A percentile compares a stretch with the other conserved stretches of the same genome.
Evolutionary conservation across 805 yeast species (phyloP).

Genomic region (Clavispora fructus): DNA sequence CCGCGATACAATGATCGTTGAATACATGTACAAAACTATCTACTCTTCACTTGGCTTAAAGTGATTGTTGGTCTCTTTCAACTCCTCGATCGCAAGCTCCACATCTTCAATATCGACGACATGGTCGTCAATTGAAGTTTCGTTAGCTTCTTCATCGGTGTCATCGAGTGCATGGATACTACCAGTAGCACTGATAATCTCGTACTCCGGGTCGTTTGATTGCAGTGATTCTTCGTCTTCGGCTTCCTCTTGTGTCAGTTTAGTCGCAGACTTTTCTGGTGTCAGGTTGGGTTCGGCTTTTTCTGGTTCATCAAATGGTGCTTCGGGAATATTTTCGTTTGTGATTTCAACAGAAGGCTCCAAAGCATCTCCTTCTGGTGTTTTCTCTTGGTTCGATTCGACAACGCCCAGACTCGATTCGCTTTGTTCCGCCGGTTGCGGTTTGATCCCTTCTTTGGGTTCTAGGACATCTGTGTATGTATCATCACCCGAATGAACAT

Average conservation of each 20-base stretch:
- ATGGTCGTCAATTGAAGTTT: background rate
- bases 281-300: too few relatives aligned
- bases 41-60: background rate
- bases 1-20: slow-evolving; percentile 2
- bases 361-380: too few relatives aligned
- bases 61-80: background rate
- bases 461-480: background rate
- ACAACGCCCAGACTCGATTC: too few relatives aligned
- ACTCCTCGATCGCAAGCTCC: background rate
- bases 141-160: background rate
- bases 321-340: too few relatives aligned
- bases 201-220: background rate
- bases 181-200: background rate
- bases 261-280: too few relatives aligned
- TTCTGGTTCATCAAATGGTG: too few relatives aligned
- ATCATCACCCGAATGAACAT: too few relatives aligned
- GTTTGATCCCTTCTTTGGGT: too few relatives aligned
- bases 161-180: background rate
- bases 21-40: background rate
- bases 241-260: too few relatives aligned
- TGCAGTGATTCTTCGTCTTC: background rate
- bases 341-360: too few relatives aligned
- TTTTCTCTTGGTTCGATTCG: too few relatives aligned
- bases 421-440: too few relatives aligned
- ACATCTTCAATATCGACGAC: background rate